Percentiles rank a stretch among this genome's conserved stretches.
These are phyloP conservation scores for Blastobotrys apis DNA, from an alignment of 1,139 yeast species.

Conservation along the genomic window DNA sequence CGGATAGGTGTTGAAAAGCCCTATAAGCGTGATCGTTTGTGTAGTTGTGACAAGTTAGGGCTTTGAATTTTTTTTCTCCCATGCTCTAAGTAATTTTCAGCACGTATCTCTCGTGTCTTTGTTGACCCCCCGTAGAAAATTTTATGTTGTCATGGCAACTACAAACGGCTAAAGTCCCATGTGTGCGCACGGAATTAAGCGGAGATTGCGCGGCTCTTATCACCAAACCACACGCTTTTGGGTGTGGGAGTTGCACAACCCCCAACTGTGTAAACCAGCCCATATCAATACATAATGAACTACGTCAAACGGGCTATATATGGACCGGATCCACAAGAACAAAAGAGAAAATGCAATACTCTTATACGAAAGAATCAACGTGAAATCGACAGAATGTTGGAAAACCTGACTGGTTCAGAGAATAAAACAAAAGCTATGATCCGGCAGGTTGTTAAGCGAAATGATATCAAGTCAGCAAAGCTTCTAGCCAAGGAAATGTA, in stretches of 20 bases:
- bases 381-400: constrained; percentile 74
- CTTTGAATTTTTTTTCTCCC: not conserved
- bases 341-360: constrained; percentile 79
- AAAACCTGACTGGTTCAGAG: constrained; percentile 48
- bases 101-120: too few species aligned
- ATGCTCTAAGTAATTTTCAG: not conserved
- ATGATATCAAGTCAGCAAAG: constrained; percentile 70
- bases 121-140: too few species aligned
- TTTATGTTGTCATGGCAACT: too few species aligned
- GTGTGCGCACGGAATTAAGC: too few species aligned
- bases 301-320: constrained; percentile 73
- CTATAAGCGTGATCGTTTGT: constrained; percentile 4
- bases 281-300: too few species aligned
- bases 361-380: constrained; percentile 81
- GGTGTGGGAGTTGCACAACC: too few species aligned
- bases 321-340: constrained; percentile 97
- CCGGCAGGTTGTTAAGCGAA: constrained; percentile 69
- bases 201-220: too few species aligned
- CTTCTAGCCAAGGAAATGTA: constrained; percentile 80
- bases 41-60: constrained; percentile 3
- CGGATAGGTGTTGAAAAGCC: constrained; percentile 7
- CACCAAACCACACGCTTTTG: too few species aligned
- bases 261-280: too few species aligned
- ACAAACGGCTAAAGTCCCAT: too few species aligned
- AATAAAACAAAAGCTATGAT: constrained; percentile 70